phyloP scores from a whole-genome alignment of 208 protist species.

The Trypanosoma conorhini region DNA sequence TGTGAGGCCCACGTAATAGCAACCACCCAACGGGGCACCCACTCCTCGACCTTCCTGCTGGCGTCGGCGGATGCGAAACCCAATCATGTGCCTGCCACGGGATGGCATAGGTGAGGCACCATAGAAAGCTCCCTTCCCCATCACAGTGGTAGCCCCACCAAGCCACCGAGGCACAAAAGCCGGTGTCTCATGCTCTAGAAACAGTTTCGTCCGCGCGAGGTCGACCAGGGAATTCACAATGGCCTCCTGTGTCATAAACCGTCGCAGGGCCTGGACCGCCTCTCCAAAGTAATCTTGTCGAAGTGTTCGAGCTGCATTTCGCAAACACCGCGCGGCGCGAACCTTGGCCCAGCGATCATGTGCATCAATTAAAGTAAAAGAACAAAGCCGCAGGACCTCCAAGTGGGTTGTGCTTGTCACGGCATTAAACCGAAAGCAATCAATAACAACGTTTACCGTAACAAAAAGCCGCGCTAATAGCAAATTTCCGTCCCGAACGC shows the following conservation, averaged over 20 bases:
- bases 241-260: constrained; percentile 34
- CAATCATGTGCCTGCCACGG: constrained; percentile 71
- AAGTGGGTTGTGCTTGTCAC: constrained; percentile 65
- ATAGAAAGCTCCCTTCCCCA: constrained; percentile 79
- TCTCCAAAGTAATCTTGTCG: constrained; percentile 56
- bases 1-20: constrained; percentile 87
- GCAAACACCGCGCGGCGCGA: constrained; percentile 65
- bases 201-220: constrained; percentile 51
- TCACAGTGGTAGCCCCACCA: constrained; percentile 49
- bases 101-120: constrained; percentile 60
- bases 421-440: constrained; percentile 80
- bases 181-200: constrained; percentile 31
- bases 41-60: constrained; percentile 59
- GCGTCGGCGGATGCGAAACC: constrained; percentile 77
- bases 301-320: constrained; percentile 50
- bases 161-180: constrained; percentile 59
- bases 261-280: constrained; percentile 33
- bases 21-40: constrained; percentile 78
- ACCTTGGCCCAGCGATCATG: constrained; percentile 70
- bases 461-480: constrained; percentile 73
- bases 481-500: constrained; percentile 12
- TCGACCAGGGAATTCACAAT: constrained; percentile 66
- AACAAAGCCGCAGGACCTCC: constrained; percentile 75
- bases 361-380: constrained; percentile 48
- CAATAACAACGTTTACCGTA: constrained; percentile 61